A percentile compares a stretch with the other conserved stretches of the same genome.
phyloP scores from a whole-genome alignment of 768 basidiomycete species.

The Suillus sp. region DNA sequence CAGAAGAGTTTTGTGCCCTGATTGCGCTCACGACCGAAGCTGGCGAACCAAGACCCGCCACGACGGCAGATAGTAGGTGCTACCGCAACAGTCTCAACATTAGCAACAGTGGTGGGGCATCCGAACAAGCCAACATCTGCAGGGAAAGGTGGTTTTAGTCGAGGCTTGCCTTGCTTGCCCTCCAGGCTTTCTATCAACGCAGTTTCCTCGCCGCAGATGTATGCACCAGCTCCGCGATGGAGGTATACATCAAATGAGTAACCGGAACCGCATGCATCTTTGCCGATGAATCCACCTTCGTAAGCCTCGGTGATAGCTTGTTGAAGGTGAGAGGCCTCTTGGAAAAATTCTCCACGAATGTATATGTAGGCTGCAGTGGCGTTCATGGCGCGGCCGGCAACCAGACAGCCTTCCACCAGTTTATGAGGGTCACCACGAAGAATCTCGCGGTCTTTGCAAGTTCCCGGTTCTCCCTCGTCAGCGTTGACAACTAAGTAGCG shows the following conservation, averaged over 20 bases:
- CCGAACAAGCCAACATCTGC: slow-evolving; percentile 98
- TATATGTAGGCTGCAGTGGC: slow-evolving; percentile 99
- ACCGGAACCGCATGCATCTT: slow-evolving; percentile 88
- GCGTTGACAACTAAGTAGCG: slow-evolving; percentile 98
- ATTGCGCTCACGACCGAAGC: slow-evolving; percentile 90
- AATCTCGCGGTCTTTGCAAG: slow-evolving; percentile 99
- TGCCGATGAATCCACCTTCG: slow-evolving; percentile 83
- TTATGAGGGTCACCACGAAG: slow-evolving; percentile 98
- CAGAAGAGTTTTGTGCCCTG: slow-evolving; percentile 97
- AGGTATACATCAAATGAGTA: slow-evolving; percentile 97
- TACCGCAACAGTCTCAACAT: slow-evolving; percentile 98
- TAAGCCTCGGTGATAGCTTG: slow-evolving; percentile 97
- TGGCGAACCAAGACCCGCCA: slow-evolving; percentile 87
- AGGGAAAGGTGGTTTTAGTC: slow-evolving; percentile 98
- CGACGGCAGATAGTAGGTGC: slow-evolving; percentile 95
- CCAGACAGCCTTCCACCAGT: slow-evolving; percentile 95
- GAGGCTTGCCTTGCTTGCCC: slow-evolving; percentile 97
- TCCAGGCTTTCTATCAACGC: slow-evolving; percentile 96
- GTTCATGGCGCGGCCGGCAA: slow-evolving; percentile 97
- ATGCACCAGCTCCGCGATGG: slow-evolving; percentile 98
- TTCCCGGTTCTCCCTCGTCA: slow-evolving; percentile 98
- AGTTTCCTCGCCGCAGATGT: slow-evolving; percentile 99
- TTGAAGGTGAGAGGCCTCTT: slow-evolving; percentile 91
- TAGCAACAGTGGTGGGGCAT: slow-evolving; percentile 95
- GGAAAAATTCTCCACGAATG: slow-evolving; percentile 97